Evolutionary conservation across 768 basidiomycete species (phyloP), one percentile per base, ranked within the genome.

Genomic region (Amyloporia xantha): DNA sequence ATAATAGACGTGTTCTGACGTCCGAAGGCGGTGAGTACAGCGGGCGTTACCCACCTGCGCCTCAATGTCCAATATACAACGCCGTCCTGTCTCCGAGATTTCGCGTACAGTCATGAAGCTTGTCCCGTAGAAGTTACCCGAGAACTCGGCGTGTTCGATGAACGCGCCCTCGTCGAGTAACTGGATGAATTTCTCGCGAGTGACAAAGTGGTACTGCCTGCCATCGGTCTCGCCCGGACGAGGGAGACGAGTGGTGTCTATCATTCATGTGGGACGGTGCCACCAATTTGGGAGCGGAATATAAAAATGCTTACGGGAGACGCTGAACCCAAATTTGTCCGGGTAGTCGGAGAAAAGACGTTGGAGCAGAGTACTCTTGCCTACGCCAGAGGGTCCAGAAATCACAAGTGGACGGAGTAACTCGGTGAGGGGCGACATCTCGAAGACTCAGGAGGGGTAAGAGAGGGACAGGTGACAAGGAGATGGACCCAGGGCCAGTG

Each of bases 61-160:
- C 61, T 98, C 95, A 50, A 98, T 98, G 63, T 98, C 95, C 33
- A 98, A 77, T 50, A 98, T 84, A 63, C 95, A 97, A 11, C 91
- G 81, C 53, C 77, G 79, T 13, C 89, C 91, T 2, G 76, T 71
- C 15, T 74, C 66, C 28, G 79, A 73, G 23, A 96, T 84, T 25
- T 76, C 73, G 27, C 74, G 69, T 25, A 98, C 81, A 19, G 92
- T 82, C 53, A 79, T 74, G 53, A 84, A 82, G 56, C 85, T 91
- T 4, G 93, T 95, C n/a, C 94, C 94, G 61, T 98, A 98, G 58
- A 78, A 77, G 62, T 97, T 96, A 20, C 85, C 81, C 1, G 88
- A 91, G 69, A 95, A 98, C 65, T 95, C 83, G 13, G 95, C 92
- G 57, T 91, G 80, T 68, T 98, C 95, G 55, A 98, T 86, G 67